These are phyloP conservation scores for Vitis hybrid DNA, from an alignment of 177 flowering plant genomes.

Conservation along the genomic window DNA sequence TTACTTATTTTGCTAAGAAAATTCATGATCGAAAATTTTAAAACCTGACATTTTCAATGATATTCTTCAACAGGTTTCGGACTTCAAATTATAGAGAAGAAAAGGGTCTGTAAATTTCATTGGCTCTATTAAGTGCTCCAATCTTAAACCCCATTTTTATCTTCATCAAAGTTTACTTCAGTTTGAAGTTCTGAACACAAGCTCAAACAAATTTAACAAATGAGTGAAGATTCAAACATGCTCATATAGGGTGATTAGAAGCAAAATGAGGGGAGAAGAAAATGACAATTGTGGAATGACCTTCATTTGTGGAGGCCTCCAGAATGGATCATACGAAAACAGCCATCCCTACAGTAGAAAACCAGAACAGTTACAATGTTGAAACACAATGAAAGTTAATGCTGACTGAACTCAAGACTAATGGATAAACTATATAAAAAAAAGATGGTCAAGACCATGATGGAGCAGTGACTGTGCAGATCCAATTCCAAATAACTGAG, in stretches of 20 bases:
- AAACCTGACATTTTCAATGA: no score
- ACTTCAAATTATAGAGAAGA: no score
- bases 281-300: constrained; percentile 20
- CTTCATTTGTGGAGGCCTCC: constrained; percentile 91
- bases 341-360: constrained; percentile 63
- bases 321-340: constrained; percentile 75
- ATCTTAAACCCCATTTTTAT: neutral
- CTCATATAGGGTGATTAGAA: neutral
- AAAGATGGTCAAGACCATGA: neutral
- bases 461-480: neutral
- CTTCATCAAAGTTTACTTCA: neutral
- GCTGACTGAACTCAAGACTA: no score
- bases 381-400: no score
- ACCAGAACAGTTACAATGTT: neutral
- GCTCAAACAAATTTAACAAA: neutral
- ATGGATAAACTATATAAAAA: neutral
- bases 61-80: no score
- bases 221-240: neutral
- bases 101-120: neutral
- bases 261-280: neutral
- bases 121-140: neutral
- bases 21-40: no score
- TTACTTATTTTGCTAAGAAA: neutral
- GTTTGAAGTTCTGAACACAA: neutral
- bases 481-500: neutral